Base-by-base conservation (phyloP, 1,284 basidiomycete genomes). In the Athelia psychrophila region DNA sequence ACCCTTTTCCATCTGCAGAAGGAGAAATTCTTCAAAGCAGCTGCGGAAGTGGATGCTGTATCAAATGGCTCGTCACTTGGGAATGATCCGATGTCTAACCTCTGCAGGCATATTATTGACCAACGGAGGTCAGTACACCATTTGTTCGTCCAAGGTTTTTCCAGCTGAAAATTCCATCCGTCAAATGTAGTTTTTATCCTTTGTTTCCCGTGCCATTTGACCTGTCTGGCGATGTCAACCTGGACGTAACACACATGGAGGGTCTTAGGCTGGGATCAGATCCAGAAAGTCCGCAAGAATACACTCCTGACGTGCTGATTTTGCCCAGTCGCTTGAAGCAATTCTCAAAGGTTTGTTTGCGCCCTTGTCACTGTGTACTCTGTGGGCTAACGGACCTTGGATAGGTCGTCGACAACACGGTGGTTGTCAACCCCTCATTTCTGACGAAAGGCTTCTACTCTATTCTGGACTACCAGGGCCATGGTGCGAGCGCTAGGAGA, bases 1-100 rank as follows among this genome's bases (percentile, higher is more conserved):
- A 81, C 88, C 0, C 73, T 99, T 22, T 95, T 95, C 69, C 94
- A 97, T 64, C 74, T 99, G 2, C 83, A 88, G 49, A 87, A 85
- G 55, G 91, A 97, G 60, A 93, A 98, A 65, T 81, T 87, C 51
- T 77, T 89, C 56, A 88, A 86, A 63, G 79, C 81, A 25, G 86
- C 85, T 2, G 75, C 81, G 50, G 89, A 89, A 57, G 75, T 84
- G 1, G 83, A 86, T 50, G 70, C 83, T 2, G 69, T 78, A 5
- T 60, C 74, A 1, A 58, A 68, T 16, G 77, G 78, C 36, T 79
- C 80, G 36, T 63, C 73, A 2, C 76, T 75, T 5, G n/a, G 8
- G 9, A 77, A 73, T 8, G 95, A 98, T 64, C 65, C 80, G 2
- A 93, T 98, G 83, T 81, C 84, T 6, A 86, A 86, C 59, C 69